phyloP scores from a whole-genome alignment of 2,329 filamentous ascomycete genomes.

The Paraphaeosphaeria sporulosa region DNA sequence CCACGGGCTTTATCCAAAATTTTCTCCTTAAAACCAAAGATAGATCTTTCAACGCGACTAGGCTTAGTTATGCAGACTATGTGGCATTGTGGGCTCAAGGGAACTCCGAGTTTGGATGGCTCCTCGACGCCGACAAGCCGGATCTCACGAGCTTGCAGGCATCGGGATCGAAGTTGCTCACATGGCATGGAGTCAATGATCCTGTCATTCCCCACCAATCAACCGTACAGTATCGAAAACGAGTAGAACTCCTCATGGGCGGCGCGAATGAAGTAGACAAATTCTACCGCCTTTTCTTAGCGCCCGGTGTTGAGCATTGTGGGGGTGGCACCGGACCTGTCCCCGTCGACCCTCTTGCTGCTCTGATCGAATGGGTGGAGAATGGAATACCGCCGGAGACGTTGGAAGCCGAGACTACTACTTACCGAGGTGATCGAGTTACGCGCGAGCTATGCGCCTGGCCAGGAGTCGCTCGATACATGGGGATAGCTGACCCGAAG shows the following conservation, averaged over 20 bases:
- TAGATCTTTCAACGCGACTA: slow-evolving; percentile 21
- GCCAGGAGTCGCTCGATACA: slow-evolving; percentile 27
- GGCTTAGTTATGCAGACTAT: slow-evolving; percentile 24
- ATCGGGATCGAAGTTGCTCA: slow-evolving; percentile 37
- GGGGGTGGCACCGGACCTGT: slow-evolving; percentile 26
- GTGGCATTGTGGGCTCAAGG: slow-evolving; percentile 28
- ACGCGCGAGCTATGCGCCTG: slow-evolving; percentile 31
- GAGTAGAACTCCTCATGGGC: slow-evolving; percentile 35
- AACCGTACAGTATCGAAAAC: slow-evolving; percentile 32
- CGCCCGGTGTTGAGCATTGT: slow-evolving; percentile 39
- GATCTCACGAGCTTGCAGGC: slow-evolving; percentile 32
- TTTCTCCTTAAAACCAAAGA: slow-evolving; percentile 22
- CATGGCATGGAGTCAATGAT: slow-evolving; percentile 39
- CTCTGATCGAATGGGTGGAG: slow-evolving; percentile 42
- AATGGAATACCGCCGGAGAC: slow-evolving; percentile 31
- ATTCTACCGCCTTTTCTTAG: slow-evolving; percentile 43
- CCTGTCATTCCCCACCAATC: slow-evolving; percentile 35
- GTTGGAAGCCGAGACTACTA: slow-evolving; percentile 28
- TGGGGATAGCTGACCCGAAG: slow-evolving; percentile 25
- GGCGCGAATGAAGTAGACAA: slow-evolving; percentile 32
- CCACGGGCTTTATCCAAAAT: slow-evolving; percentile 28
- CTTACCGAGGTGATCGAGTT: slow-evolving; percentile 26
- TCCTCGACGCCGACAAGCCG: slow-evolving; percentile 32
- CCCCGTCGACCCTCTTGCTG: slow-evolving; percentile 28
- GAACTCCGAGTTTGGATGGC: slow-evolving; percentile 28